Conservation (phyloP, 176 grass and related monocot genomes). For the Bromus sterilis region DNA sequence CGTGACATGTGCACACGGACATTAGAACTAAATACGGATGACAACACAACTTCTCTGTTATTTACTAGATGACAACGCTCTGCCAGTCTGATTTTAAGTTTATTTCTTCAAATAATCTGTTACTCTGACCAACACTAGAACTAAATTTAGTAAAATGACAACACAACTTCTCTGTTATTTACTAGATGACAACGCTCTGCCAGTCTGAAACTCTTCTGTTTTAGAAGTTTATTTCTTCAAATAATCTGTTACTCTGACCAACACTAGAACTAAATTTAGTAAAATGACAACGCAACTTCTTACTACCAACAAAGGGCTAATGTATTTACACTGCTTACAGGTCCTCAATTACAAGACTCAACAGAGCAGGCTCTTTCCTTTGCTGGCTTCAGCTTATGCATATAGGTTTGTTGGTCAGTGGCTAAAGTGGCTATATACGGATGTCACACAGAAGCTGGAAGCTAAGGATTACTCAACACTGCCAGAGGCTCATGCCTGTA, state of each 20-base stretch:
- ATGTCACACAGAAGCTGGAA: slow-evolving; percentile 77
- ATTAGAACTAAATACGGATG: too few species aligned
- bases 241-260: neutral
- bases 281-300: neutral
- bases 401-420: slow-evolving; percentile 96
- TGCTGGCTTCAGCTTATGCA: slow-evolving; percentile 94
- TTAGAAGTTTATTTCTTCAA: neutral
- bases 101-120: neutral
- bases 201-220: neutral
- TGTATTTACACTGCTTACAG: slow-evolving; percentile 35
- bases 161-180: too few species aligned
- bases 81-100: too few species aligned
- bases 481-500: slow-evolving; percentile 90
- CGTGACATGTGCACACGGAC: too few species aligned
- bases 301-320: neutral
- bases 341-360: slow-evolving; percentile 99
- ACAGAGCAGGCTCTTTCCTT: slow-evolving; percentile 92
- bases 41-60: too few species aligned
- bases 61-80: too few species aligned
- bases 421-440: slow-evolving; percentile 92
- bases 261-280: neutral
- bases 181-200: too few species aligned
- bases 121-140: neutral
- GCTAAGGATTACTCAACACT: slow-evolving; percentile 95
- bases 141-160: too few species aligned